Conservation (phyloP, 2,329 filamentous ascomycete species). For the Dothistroma pini region DNA sequence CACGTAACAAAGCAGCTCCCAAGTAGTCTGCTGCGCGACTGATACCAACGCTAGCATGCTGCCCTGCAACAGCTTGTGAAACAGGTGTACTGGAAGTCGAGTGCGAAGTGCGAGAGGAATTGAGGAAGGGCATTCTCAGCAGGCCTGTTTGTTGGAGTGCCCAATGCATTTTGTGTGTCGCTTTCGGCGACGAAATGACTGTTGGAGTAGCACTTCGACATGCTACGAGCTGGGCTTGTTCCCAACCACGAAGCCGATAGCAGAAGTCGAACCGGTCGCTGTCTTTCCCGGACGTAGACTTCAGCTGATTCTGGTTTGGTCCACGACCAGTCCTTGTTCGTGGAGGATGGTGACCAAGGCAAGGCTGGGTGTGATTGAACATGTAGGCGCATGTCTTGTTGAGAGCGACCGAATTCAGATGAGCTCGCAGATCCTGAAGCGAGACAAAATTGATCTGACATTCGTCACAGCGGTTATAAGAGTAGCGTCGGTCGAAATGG, state of each 20-base stretch:
- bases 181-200: not conserved
- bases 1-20: conserved; percentile 8
- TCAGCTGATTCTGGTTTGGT: not conserved
- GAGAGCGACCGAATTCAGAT: conserved; percentile 8
- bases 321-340: not conserved
- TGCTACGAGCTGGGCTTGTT: conserved; percentile 17
- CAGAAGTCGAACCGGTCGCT: conserved; percentile 19
- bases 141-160: not conserved
- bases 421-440: conserved; percentile 15
- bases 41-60: not conserved
- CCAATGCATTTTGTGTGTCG: not conserved
- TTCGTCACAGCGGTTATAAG: conserved; percentile 10
- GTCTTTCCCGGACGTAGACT: not conserved
- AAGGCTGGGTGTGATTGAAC: conserved; percentile 18
- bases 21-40: not conserved
- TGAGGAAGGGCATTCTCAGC: not conserved
- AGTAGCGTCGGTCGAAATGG: conserved; percentile 9
- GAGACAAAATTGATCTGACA: conserved; percentile 23
- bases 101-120: not conserved
- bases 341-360: conserved; percentile 24
- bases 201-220: conserved; percentile 1
- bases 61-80: not conserved
- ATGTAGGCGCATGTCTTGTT: conserved; percentile 20
- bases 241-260: conserved; percentile 23
- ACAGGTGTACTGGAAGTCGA: not conserved